A percentile compares a stretch with the other conserved stretches of the same genome.
Conservation (phyloP, 78 protist genomes). For the Pigoraptor vietnamica region DNA sequence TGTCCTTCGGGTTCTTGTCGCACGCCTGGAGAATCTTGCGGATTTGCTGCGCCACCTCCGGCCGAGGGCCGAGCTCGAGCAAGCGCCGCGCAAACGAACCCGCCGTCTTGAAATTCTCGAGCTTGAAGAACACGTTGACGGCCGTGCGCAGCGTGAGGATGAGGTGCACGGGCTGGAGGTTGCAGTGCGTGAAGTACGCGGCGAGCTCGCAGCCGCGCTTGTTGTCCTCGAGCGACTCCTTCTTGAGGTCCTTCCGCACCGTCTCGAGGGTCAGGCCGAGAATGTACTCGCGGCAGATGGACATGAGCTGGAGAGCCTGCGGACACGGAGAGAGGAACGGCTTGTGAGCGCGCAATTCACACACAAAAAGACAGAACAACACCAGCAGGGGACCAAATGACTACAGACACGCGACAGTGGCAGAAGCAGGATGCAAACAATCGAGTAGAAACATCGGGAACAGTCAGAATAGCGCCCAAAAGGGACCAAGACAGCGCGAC, state of each 20-base stretch:
- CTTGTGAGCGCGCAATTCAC: neutral
- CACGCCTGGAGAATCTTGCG: conserved; percentile 55
- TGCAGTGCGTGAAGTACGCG: conserved; percentile 93
- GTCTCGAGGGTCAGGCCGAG: conserved; percentile 76
- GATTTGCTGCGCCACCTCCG: conserved; percentile 29
- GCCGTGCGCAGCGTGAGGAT: conserved; percentile 43
- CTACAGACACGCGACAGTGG: neutral
- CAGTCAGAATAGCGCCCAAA: too few species aligned
- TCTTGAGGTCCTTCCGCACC: conserved; percentile 35
- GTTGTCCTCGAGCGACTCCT: conserved; percentile 3
- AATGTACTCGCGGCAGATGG: conserved; percentile 86
- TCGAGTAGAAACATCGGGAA: too few species aligned
- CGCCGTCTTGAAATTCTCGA: conserved; percentile 63
- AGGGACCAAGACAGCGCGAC: too few species aligned
- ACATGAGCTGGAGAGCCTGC: conserved; percentile 60
- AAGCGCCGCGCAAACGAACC: conserved; percentile 79
- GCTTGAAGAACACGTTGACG: conserved; percentile 22
- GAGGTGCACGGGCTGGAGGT: conserved; percentile 78
- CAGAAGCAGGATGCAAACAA: too few species aligned
- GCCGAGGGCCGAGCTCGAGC: conserved; percentile 68
- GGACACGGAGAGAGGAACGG: neutral
- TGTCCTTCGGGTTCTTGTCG: conserved; percentile 46
- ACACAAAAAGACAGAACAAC: neutral
- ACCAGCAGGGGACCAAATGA: neutral
- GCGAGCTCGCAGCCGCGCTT: conserved; percentile 75